Evolutionary conservation across 163 green algal genomes (phyloP), one percentile per base, ranked within the genome.

Genomic region (Coccomyxa subellipsoidea): DNA sequence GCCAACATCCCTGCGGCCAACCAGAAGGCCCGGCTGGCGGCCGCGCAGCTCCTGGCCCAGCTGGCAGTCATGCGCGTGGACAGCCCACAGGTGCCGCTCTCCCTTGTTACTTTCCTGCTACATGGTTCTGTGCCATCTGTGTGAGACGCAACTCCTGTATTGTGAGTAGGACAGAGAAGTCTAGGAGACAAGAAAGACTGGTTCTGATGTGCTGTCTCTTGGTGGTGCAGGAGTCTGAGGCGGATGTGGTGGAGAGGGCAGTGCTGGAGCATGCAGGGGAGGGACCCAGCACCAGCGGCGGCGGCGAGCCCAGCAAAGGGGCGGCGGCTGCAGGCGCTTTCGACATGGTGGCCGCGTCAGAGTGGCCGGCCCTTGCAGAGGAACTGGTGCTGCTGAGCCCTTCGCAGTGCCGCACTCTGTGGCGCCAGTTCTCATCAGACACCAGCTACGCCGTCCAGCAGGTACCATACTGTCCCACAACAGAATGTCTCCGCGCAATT

Each of bases 401-500:
- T 0, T 75, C 81, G 7, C 82, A 95, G 83, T 93, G 86, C 34
- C 88, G 93, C 29, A 86, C 87, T 2, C 82, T 93, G 10, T 99
- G 95, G 95, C 86, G 92, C 18, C 90, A 97, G 83, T 96, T 98
- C 81, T 81, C 93, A 81, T 89, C 90, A 3, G 94, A 96, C 73
- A 94, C 89, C 35, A 90, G 92, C 69, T 90, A 96, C 36, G 71
- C 87, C 7, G 92, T 99, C 53, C 92, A 95, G 83, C 93, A 97
- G 88, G 92, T 93, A 18, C 54, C 21, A 12, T n/a, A n/a, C n/a
- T n/a, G n/a, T 40, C 2, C 4, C 76, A 27, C 27, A n/a, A n/a
- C 76, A 70, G n/a, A n/a, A n/a, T n/a, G n/a, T n/a, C n/a, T n/a
- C n/a, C n/a, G n/a, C n/a, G n/a, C n/a, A n/a, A n/a, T n/a, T n/a